phyloP scores from a whole-genome alignment of 225 moss, liverwort and hornwort genomes.

The Asterella californica region DNA sequence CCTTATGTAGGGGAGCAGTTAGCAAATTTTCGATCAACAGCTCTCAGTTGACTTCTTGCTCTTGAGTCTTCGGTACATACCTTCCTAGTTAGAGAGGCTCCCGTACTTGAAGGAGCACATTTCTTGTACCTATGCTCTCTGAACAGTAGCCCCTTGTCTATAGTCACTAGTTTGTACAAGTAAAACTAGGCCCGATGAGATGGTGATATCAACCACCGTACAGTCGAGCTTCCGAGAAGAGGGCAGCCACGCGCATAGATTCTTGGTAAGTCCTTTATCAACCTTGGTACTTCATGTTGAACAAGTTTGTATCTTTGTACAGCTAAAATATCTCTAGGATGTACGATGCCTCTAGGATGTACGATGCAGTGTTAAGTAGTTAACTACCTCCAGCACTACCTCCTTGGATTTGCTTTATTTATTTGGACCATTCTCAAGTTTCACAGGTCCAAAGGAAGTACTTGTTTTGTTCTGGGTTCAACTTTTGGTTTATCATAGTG shows the following conservation, averaged over 20 bases:
- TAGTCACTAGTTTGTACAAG: slow-evolving; percentile 15
- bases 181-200: slow-evolving; percentile 1
- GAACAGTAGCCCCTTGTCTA: slow-evolving; percentile 11
- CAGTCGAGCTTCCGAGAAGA: background rate
- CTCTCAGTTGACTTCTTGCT: background rate
- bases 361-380: too few species aligned
- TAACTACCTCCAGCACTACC: too few species aligned
- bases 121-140: background rate
- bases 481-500: too few species aligned
- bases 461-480: too few species aligned
- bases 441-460: too few species aligned
- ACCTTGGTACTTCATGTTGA: background rate
- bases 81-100: slow-evolving; percentile 8
- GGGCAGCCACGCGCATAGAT: background rate
- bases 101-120: background rate
- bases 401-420: too few species aligned
- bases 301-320: background rate
- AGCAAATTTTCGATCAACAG: background rate
- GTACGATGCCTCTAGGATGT: background rate
- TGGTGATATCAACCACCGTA: slow-evolving; percentile 12
- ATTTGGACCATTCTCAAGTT: too few species aligned
- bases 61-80: background rate
- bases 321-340: background rate
- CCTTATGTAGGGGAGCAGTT: slow-evolving; percentile 18
- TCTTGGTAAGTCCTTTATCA: background rate